Evolutionary conservation across 805 yeast genomes (phyloP), one percentile per base, ranked within the genome.

Genomic region (Kockiozyma suomiensis): DNA sequence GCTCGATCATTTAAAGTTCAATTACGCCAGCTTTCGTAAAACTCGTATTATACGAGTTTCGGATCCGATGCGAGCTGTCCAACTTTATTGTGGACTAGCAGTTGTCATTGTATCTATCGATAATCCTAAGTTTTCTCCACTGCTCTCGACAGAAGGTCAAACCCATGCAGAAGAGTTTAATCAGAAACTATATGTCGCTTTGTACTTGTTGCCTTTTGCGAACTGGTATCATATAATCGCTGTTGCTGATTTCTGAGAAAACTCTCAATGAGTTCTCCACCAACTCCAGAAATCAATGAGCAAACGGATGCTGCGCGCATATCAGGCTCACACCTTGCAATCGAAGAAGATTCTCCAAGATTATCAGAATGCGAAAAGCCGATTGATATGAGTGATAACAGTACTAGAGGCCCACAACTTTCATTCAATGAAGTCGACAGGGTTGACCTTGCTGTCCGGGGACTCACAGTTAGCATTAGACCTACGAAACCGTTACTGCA

Each of bases 371-470:
- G 19, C 17, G 41, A 32, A n/a, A 32, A 33, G n/a, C 28, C 12
- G 40, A 38, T n/a, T 38, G n/a, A 7, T 15, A n/a, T 33, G n/a
- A 30, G 33, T 30, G 33, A 30, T 15, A 38, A n/a, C 42, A 38
- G 42, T 13, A 45, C 50, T 4, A 33, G 59, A 2, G 65, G 56
- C 19, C 64, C 65, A 15, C 56, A 48, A 26, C 58, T 65, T 15
- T 62, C 66, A 21, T 65, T 65, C 45, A 51, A 58, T 41, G 60
- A 64, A 19, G 67, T 66, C n/a, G 66, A 66, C 28, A n/a, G 58
- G 10, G 69, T 67, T 6, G 58, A 55, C 38, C 32, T 67, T 5
- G 35, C 50, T 12, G 66, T 67, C 32, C 61, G 70, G 38, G 38
- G 53, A n/a, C 50, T 67, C 33, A 30, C 69, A 4, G 65, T 67